Evolutionary conservation across 169 alveolate genomes (phyloP).

Genomic region (Plasmodium inui): DNA sequence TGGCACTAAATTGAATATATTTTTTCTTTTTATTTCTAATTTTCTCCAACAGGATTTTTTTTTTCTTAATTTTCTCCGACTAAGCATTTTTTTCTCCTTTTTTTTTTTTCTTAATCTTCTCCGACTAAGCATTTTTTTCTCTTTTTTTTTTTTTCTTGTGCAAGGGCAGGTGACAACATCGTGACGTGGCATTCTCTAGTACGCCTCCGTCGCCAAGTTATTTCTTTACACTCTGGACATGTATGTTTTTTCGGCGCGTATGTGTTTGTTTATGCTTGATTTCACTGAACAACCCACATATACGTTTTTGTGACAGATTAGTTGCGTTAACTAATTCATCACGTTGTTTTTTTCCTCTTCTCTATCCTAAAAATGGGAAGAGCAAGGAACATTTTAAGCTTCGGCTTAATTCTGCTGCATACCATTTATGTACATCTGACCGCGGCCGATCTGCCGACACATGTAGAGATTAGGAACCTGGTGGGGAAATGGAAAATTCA

Average conservation of each 20-base stretch:
- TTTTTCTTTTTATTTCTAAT: not conserved
- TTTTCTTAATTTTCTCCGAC: not conserved
- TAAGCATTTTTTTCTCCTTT: not conserved
- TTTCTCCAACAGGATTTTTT: not conserved
- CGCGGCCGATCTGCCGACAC: conserved; percentile 58
- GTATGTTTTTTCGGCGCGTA: not conserved
- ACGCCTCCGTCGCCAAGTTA: not conserved
- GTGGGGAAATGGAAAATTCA: conserved; percentile 70
- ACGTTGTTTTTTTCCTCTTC: not conserved
- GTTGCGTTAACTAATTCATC: not conserved
- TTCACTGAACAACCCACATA: not conserved
- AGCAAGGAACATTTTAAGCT: not conserved
- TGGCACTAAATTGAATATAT: not conserved
- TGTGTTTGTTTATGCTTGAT: not conserved
- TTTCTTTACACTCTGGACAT: not conserved
- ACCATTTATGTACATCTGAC: conserved; percentile 13
- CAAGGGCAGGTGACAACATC: not conserved
- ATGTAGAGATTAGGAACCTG: conserved; percentile 42
- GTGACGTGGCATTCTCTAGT: not conserved
- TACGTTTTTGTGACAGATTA: not conserved
- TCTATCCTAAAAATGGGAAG: not conserved
- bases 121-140: too few species aligned
- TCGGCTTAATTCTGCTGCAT: conserved; percentile 15
- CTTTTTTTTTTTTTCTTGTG: not conserved
- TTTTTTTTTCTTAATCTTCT: not conserved